Evolutionary conservation across 257 asterid genomes (phyloP), one percentile per base, ranked within the genome.

Genomic region (Verbascum thapsus): DNA sequence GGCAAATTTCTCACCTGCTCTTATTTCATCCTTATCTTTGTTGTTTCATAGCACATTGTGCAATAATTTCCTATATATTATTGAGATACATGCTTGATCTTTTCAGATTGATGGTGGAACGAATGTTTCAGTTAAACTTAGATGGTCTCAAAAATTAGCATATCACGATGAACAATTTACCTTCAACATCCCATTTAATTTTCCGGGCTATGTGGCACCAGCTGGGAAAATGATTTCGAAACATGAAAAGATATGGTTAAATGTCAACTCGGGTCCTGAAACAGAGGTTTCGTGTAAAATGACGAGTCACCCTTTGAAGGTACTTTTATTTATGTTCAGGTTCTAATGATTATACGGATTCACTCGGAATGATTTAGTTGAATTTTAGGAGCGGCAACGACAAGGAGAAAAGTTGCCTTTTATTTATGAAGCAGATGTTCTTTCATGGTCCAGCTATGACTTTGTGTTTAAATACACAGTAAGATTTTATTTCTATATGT

Each of bases 81-180:
- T 3, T 20, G 8, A 54, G 37, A 26, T 62, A 49, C 38, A 18
- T 51, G n/a, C 32, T 2, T 39, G 11, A 30, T 10, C 17, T 68
- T 63, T 74, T 37, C 83, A 94, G 99, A 75, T 94, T 51, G 90
- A 90, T 58, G 99, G 99, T 44, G 99, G 96, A 62, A 71, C 87
- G 43, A 82, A 85, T 74, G 38, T 94, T 64, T 81, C 84, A 3
- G 79, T 90, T 41, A 87, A 82, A 64, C 78, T 90, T 64, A 84
- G 83, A 69, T 94, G 99, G 99, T 90, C 99, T 35, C 99, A 94
- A 62, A 94, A 94, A 66, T 64, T 90, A 69, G 48, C 66, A 19
- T 87, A 69, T 74, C 62, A 49, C 15, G 78, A 84, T 44, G 90
- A 88, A 15, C 86, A 84, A 53, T 81, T 83, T 66, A 78, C 84